Percentiles rank a stretch among this genome's conserved stretches.
phyloP scores from a whole-genome alignment of 2,329 filamentous ascomycete genomes.

The Ambrosiella beaveri region DNA sequence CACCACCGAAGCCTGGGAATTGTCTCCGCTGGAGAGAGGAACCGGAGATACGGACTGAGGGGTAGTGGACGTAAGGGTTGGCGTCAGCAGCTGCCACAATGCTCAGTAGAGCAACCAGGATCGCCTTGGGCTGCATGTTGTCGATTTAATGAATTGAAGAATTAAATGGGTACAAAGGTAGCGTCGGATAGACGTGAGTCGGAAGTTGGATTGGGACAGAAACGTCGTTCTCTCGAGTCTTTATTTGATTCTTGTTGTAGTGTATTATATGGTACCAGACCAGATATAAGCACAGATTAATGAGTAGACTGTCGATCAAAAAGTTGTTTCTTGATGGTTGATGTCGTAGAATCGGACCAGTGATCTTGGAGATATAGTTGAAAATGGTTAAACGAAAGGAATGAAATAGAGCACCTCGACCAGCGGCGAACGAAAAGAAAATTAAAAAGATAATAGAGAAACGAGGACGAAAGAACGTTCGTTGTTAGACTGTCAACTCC shows the following conservation, averaged over 20 bases:
- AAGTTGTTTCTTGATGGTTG: background rate
- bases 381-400: constrained; percentile 2
- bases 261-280: constrained; percentile 32
- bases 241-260: constrained; percentile 13
- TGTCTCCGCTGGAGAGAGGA: constrained; percentile 27
- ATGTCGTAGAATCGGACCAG: no score
- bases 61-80: constrained; percentile 22
- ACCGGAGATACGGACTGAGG: constrained; percentile 21
- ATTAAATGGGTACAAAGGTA: constrained; percentile 13
- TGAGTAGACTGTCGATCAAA: constrained; percentile 15
- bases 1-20: constrained; percentile 17
- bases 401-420: constrained; percentile 11
- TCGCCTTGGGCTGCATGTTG: constrained; percentile 36
- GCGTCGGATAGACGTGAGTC: background rate
- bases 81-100: constrained; percentile 29
- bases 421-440: constrained; percentile 13
- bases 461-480: constrained; percentile 11
- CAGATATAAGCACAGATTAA: constrained; percentile 20
- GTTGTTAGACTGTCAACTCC: constrained; percentile 9
- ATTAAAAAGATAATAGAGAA: constrained; percentile 7
- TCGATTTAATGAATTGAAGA: constrained; percentile 4
- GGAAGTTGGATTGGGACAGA: constrained; percentile 7
- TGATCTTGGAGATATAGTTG: background rate
- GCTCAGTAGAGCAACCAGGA: constrained; percentile 32
- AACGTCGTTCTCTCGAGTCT: constrained; percentile 1